phyloP scores from a whole-genome alignment of 352 stramenopile species.

The Globisporangium lucens region DNA sequence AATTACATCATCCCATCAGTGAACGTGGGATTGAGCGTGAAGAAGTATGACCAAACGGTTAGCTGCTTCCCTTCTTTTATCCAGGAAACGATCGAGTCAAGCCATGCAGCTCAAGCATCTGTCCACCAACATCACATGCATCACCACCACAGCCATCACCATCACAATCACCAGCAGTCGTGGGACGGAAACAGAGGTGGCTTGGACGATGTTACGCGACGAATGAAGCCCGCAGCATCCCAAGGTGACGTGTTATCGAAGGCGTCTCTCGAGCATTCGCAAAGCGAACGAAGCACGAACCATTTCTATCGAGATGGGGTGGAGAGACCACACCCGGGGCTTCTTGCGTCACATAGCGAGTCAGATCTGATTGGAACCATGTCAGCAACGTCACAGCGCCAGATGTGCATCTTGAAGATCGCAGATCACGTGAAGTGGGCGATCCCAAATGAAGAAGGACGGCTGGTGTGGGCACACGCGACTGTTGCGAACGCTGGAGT shows the following conservation, averaged over 20 bases:
- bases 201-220: not conserved
- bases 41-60: conserved; percentile 24
- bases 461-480: conserved; percentile 64
- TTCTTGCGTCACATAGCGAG: conserved; percentile 36
- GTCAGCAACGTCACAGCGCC: conserved; percentile 29
- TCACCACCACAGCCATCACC: conserved; percentile 16
- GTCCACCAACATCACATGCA: conserved; percentile 30
- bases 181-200: conserved; percentile 7
- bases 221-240: conserved; percentile 17
- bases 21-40: conserved; percentile 56
- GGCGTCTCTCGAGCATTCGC: conserved; percentile 17
- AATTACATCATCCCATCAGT: conserved; percentile 81
- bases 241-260: conserved; percentile 13
- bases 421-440: conserved; percentile 42
- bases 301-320: conserved; percentile 5
- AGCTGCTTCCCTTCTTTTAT: conserved; percentile 11
- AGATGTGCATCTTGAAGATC: conserved; percentile 53
- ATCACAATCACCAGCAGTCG: conserved; percentile 14
- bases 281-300: conserved; percentile 15
- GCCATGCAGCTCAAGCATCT: conserved; percentile 2
- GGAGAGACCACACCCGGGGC: conserved; percentile 3
- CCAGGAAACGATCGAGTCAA: conserved; percentile 12
- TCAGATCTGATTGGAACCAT: conserved; percentile 29
- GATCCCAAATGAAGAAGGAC: conserved; percentile 46
- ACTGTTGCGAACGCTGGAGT: conserved; percentile 42